A percentile compares a stretch with the other conserved stretches of the same genome.
These are phyloP conservation scores for Pseudocercospora cruenta DNA, from an alignment of 2,329 filamentous ascomycete genomes.

Conservation along the genomic window DNA sequence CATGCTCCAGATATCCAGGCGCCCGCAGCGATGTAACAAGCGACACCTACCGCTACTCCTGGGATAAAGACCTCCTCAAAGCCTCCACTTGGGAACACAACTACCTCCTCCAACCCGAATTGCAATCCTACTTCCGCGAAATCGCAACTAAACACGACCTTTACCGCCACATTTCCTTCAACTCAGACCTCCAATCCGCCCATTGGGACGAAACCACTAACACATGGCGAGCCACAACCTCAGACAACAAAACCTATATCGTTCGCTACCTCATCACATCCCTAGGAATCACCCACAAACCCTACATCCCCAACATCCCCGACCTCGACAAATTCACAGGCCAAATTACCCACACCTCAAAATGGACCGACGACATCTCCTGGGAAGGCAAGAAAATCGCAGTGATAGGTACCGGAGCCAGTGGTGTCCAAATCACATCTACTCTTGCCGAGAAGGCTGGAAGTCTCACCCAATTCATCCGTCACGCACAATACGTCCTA, in stretches of 20 bases:
- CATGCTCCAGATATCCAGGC: background rate
- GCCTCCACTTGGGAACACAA: slow-evolving; percentile 11
- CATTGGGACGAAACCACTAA: slow-evolving; percentile 9
- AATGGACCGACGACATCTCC: slow-evolving; percentile 51
- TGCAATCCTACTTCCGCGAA: slow-evolving; percentile 15
- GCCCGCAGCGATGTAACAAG: slow-evolving; percentile 9
- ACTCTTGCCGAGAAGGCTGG: slow-evolving; percentile 51
- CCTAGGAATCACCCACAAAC: slow-evolving; percentile 21
- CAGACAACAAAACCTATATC: background rate
- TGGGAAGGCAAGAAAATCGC: slow-evolving; percentile 61
- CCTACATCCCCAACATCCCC: slow-evolving; percentile 61
- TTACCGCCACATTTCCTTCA: slow-evolving; percentile 9
- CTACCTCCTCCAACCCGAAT: slow-evolving; percentile 13
- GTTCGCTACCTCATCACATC: slow-evolving; percentile 14
- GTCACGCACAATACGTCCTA: slow-evolving; percentile 66
- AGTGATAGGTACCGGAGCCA: slow-evolving; percentile 66
- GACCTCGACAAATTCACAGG: slow-evolving; percentile 64
- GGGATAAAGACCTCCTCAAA: slow-evolving; percentile 12
- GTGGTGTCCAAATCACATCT: slow-evolving; percentile 64
- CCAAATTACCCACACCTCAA: slow-evolving; percentile 48
- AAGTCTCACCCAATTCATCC: slow-evolving; percentile 63
- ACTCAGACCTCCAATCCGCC: slow-evolving; percentile 9
- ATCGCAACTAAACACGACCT: slow-evolving; percentile 15
- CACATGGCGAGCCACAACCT: background rate
- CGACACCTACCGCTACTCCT: slow-evolving; percentile 12